A percentile compares a stretch with the other conserved stretches of the same genome.
Evolutionary conservation across 805 yeast genomes (phyloP).

Genomic region (Priceomyces haplophilus): DNA sequence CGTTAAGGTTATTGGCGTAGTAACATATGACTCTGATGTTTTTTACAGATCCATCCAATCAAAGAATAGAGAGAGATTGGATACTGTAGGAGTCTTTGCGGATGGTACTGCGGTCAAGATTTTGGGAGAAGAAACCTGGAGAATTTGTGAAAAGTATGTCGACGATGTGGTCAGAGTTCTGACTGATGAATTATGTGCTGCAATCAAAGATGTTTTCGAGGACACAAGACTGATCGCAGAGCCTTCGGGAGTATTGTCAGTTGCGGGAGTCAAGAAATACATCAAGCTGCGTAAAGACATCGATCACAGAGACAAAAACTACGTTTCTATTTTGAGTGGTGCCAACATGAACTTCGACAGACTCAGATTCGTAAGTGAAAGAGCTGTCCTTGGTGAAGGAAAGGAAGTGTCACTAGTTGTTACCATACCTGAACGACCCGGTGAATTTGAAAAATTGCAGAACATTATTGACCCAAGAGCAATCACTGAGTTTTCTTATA

Average conservation of each 20-base stretch:
- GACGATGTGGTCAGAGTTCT: constrained; percentile 84
- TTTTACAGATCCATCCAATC: constrained; percentile 64
- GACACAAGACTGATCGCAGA: constrained; percentile 93
- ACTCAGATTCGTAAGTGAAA: constrained; percentile 90
- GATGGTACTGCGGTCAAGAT: constrained; percentile 96
- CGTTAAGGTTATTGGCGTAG: constrained; percentile 92
- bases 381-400: constrained; percentile 98
- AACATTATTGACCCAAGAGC: constrained; percentile 78
- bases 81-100: constrained; percentile 91
- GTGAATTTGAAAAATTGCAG: constrained; percentile 79
- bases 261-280: constrained; percentile 90
- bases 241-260: constrained; percentile 96
- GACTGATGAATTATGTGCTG: constrained; percentile 95
- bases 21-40: constrained; percentile 95
- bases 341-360: constrained; percentile 99
- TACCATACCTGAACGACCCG: constrained; percentile 89
- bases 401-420: constrained; percentile 90
- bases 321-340: constrained; percentile 86
- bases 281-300: constrained; percentile 64
- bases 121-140: constrained; percentile 88
- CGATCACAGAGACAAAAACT: constrained; percentile 66
- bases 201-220: constrained; percentile 92
- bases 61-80: constrained; percentile 54
- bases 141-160: constrained; percentile 71
- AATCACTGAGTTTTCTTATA: constrained; percentile 91